phyloP scores from a whole-genome alignment of 2,329 filamentous ascomycete genomes.

The Neofusicoccum ribis region DNA sequence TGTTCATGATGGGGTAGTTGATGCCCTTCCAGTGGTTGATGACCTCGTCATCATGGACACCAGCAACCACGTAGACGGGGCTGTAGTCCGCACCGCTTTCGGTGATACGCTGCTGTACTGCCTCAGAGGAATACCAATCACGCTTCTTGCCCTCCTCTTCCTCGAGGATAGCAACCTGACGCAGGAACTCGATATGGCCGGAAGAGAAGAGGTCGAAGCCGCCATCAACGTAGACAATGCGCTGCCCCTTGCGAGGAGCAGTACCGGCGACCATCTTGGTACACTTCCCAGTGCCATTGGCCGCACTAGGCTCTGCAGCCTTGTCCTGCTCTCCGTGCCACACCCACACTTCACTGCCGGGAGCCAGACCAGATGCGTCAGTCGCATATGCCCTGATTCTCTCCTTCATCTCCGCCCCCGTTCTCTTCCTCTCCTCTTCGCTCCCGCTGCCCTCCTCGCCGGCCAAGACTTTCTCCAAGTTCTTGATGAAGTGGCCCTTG shows the following conservation, averaged over 20 bases:
- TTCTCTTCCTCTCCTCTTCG: constrained; percentile 63
- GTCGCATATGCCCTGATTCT: constrained; percentile 84
- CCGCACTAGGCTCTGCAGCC: constrained; percentile 30
- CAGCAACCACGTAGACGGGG: constrained; percentile 85
- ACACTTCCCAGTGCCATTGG: constrained; percentile 66
- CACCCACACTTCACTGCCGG: constrained; percentile 82
- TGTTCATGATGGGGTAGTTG: constrained; percentile 99
- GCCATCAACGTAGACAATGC: constrained; percentile 91
- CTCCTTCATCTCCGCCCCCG: constrained; percentile 69
- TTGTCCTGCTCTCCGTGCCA: constrained; percentile 54
- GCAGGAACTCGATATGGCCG: constrained; percentile 93
- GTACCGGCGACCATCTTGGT: constrained; percentile 68
- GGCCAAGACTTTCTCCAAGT: constrained; percentile 66
- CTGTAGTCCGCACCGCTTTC: constrained; percentile 71
- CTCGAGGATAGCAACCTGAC: constrained; percentile 72
- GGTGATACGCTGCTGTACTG: constrained; percentile 61
- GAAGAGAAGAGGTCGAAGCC: constrained; percentile 97
- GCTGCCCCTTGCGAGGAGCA: constrained; percentile 73
- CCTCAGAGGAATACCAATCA: constrained; percentile 73
- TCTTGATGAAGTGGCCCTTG: constrained; percentile 88
- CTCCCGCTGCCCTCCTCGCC: constrained; percentile 74
- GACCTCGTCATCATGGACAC: constrained; percentile 90
- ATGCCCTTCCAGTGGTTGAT: constrained; percentile 97
- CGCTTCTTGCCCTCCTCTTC: constrained; percentile 64
- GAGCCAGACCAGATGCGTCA: constrained; percentile 75